These are phyloP conservation scores for Alternaria gansuensis DNA, from an alignment of 2,329 filamentous ascomycete genomes.

Conservation along the genomic window DNA sequence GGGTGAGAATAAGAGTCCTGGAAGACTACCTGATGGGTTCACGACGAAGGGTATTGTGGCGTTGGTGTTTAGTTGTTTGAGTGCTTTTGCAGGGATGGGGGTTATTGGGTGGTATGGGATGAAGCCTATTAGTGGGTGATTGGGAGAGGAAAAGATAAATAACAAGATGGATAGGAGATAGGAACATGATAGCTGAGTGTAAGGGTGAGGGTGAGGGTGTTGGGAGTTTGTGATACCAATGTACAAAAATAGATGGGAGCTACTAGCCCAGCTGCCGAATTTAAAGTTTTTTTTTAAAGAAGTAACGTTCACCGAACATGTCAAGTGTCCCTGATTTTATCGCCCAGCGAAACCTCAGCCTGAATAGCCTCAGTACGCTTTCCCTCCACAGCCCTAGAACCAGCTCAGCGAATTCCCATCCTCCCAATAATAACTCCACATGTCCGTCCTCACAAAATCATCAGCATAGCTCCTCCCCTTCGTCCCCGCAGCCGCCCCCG, in stretches of 20 bases:
- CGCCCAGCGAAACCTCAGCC: background rate
- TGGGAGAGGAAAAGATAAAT: background rate
- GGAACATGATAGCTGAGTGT: background rate
- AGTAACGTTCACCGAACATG: background rate
- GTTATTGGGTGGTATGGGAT: conserved; percentile 74
- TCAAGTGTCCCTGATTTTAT: background rate
- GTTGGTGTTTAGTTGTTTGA: conserved; percentile 74
- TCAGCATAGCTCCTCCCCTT: conserved; percentile 60
- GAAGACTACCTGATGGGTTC: conserved; percentile 72
- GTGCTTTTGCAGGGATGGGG: conserved; percentile 72
- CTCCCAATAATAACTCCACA: conserved; percentile 66
- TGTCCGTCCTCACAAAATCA: conserved; percentile 59
- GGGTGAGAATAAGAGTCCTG: conserved; percentile 63
- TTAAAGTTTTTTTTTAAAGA: background rate
- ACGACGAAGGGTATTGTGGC: conserved; percentile 76
- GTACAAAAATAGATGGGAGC: background rate
- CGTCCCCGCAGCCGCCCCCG: conserved; percentile 59
- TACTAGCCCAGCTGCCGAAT: background rate
- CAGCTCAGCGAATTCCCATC: conserved; percentile 22
- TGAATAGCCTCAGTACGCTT: no score
- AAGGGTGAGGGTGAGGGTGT: background rate
- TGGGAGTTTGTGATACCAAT: background rate
- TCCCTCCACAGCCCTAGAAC: background rate
- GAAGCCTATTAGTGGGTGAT: conserved; percentile 33
- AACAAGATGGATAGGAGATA: background rate